phyloP scores from a whole-genome alignment of 2,329 filamentous ascomycete genomes.

The Aciculosporium take region DNA sequence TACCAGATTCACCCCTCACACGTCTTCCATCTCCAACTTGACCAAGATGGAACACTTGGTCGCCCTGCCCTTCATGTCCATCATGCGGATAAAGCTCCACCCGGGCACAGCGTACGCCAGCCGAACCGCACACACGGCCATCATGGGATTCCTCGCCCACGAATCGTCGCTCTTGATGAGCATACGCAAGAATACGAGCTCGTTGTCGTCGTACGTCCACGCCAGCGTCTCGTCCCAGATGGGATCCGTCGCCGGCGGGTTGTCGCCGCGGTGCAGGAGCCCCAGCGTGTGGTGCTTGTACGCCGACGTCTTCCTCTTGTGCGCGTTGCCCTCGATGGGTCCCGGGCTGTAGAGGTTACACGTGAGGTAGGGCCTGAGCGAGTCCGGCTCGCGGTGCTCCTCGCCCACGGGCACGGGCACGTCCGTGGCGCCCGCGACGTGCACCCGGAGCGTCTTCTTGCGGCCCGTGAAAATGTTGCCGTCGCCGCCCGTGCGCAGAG shows the following conservation, averaged over 20 bases:
- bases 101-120: conserved; percentile 39
- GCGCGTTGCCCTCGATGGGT: conserved; percentile 29
- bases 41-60: conserved; percentile 48
- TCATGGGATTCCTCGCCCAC: conserved; percentile 46
- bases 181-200: conserved; percentile 48
- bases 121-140: conserved; percentile 46
- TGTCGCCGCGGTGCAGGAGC: conserved; percentile 42
- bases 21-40: conserved; percentile 41
- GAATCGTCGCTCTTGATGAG: conserved; percentile 53
- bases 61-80: conserved; percentile 50
- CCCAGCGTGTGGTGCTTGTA: conserved; percentile 46
- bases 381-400: conserved; percentile 32
- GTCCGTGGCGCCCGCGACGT: conserved; percentile 47
- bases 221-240: conserved; percentile 52
- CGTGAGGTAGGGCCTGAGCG: conserved; percentile 50
- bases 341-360: conserved; percentile 48
- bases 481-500: conserved; percentile 40
- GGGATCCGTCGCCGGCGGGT: conserved; percentile 44
- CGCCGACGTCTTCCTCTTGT: conserved; percentile 46
- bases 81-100: conserved; percentile 51
- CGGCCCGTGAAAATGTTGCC: conserved; percentile 32
- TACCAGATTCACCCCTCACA: too few species aligned
- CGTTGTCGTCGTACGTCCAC: conserved; percentile 55
- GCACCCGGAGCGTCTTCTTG: conserved; percentile 38
- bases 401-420: conserved; percentile 46